These are phyloP conservation scores for Fusarium sp. DNA, from an alignment of 2,329 filamentous ascomycete species.

Conservation along the genomic window DNA sequence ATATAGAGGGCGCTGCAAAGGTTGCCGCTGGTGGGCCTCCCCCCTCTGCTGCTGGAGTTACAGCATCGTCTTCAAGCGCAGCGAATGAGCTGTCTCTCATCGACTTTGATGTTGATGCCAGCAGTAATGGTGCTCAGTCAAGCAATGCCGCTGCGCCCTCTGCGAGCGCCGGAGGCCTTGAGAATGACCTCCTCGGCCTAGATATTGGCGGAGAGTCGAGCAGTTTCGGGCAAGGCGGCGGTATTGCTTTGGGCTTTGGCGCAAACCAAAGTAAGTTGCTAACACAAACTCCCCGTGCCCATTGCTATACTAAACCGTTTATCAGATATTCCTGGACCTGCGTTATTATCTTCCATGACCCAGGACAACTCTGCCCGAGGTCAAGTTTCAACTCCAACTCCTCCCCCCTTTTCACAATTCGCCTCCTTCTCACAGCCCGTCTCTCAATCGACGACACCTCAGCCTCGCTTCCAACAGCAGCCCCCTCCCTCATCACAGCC, in stretches of 20 bases:
- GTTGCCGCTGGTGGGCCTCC: constrained; percentile 80
- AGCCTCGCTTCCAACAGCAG: constrained; percentile 59
- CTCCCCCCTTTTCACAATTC: constrained; percentile 64
- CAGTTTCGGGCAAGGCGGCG: constrained; percentile 78
- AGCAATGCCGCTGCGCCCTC: constrained; percentile 41
- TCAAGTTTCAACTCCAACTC: constrained; percentile 54
- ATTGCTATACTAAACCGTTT: constrained; percentile 25
- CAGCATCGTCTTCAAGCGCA: constrained; percentile 55
- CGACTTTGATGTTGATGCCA: constrained; percentile 79
- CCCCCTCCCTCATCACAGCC: constrained; percentile 57
- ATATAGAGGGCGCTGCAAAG: constrained; percentile 82
- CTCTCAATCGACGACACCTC: constrained; percentile 65
- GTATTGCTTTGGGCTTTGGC: constrained; percentile 84
- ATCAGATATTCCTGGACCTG: constrained; percentile 71
- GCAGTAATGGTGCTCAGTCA: constrained; percentile 53
- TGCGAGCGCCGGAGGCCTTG: constrained; percentile 72
- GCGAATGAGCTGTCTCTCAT: constrained; percentile 88
- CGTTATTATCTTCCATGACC: constrained; percentile 71
- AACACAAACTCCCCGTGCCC: neutral
- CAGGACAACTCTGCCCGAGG: constrained; percentile 68
- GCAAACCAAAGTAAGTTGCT: constrained; percentile 71
- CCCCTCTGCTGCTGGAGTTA: constrained; percentile 68
- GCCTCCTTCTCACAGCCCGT: constrained; percentile 64
- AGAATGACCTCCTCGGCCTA: constrained; percentile 90
- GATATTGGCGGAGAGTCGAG: constrained; percentile 74